phyloP scores from a whole-genome alignment of 192 early-diverging fungal genomes.

The Thoreauomyces humboldtii region DNA sequence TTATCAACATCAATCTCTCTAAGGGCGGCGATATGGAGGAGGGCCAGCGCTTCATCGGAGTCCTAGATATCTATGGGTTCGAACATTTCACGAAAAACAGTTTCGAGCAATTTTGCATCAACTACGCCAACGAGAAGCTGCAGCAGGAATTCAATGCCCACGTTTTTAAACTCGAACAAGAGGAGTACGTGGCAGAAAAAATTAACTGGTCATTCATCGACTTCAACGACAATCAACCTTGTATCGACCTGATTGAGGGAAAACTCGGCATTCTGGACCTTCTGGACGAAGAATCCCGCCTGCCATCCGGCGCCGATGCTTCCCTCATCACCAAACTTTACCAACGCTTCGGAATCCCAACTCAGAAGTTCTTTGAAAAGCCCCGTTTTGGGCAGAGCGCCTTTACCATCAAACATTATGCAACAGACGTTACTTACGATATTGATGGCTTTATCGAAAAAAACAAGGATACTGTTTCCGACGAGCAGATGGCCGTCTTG shows the following conservation, averaged over 20 bases:
- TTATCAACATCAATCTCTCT: slow-evolving; percentile 79
- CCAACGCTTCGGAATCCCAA: slow-evolving; percentile 69
- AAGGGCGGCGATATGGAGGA: slow-evolving; percentile 43
- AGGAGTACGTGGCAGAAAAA: slow-evolving; percentile 95
- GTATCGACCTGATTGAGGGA: slow-evolving; percentile 98
- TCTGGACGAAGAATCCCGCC: slow-evolving; percentile 87
- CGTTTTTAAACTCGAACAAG: slow-evolving; percentile 98
- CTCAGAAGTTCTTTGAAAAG: slow-evolving; percentile 79
- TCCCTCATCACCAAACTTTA: slow-evolving; percentile 89
- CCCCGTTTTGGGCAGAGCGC: slow-evolving; percentile 83
- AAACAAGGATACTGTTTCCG: slow-evolving; percentile 97
- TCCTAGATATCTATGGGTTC: slow-evolving; percentile 98
- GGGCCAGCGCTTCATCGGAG: slow-evolving; percentile 84
- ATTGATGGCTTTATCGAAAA: slow-evolving; percentile 96
- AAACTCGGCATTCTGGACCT: slow-evolving; percentile 91
- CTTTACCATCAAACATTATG: slow-evolving; percentile 96
- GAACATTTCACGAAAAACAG: slow-evolving; percentile 99
- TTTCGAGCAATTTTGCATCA: slow-evolving; percentile 99
- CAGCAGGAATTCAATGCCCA: slow-evolving; percentile 99
- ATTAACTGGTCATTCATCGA: slow-evolving; percentile 99
- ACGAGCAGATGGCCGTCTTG: slow-evolving; percentile 80
- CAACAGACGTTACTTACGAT: slow-evolving; percentile 90
- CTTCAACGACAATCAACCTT: slow-evolving; percentile 97
- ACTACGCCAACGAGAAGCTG: slow-evolving; percentile 91
- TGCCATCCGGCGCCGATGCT: slow-evolving; percentile 84